Evolutionary conservation across 2,329 filamentous ascomycete species (phyloP).

Genomic region (Boeremia lycopersici): DNA sequence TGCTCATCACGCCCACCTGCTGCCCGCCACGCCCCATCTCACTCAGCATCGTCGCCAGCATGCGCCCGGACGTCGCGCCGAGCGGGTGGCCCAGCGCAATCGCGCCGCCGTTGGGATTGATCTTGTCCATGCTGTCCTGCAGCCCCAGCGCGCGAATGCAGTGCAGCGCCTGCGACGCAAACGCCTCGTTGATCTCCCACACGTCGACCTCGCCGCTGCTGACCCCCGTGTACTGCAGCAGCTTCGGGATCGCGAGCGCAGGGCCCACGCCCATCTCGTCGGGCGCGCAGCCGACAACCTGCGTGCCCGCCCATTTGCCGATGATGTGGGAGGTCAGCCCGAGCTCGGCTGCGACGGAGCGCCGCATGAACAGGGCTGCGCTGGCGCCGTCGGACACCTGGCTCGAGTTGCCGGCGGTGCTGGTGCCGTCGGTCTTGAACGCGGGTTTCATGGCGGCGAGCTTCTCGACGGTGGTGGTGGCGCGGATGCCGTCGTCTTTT

Average conservation of each 20-base stretch:
- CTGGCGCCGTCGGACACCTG: slow-evolving; percentile 91
- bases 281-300: slow-evolving; percentile 77
- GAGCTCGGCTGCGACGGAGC: slow-evolving; percentile 76
- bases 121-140: slow-evolving; percentile 69
- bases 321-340: slow-evolving; percentile 74
- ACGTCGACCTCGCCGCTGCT: slow-evolving; percentile 72
- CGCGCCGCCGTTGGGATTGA: slow-evolving; percentile 91
- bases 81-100: slow-evolving; percentile 94
- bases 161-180: slow-evolving; percentile 69
- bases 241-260: slow-evolving; percentile 81
- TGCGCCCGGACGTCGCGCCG: slow-evolving; percentile 83
- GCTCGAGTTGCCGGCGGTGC: slow-evolving; percentile 83
- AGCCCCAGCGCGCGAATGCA: slow-evolving; percentile 74
- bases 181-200: slow-evolving; percentile 94
- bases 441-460: slow-evolving; percentile 83
- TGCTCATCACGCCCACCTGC: slow-evolving; percentile 83
- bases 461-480: slow-evolving; percentile 69
- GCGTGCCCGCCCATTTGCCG: slow-evolving; percentile 80
- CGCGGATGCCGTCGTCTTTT: slow-evolving; percentile 82
- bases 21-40: slow-evolving; percentile 70
- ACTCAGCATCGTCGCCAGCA: slow-evolving; percentile 76
- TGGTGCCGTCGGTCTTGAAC: slow-evolving; percentile 74
- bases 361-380: slow-evolving; percentile 80
- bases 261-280: slow-evolving; percentile 96
- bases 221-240: slow-evolving; percentile 73